These are phyloP conservation scores for Rhizomucor miehei DNA, from an alignment of 371 early-diverging fungal species.

Conservation along the genomic window DNA sequence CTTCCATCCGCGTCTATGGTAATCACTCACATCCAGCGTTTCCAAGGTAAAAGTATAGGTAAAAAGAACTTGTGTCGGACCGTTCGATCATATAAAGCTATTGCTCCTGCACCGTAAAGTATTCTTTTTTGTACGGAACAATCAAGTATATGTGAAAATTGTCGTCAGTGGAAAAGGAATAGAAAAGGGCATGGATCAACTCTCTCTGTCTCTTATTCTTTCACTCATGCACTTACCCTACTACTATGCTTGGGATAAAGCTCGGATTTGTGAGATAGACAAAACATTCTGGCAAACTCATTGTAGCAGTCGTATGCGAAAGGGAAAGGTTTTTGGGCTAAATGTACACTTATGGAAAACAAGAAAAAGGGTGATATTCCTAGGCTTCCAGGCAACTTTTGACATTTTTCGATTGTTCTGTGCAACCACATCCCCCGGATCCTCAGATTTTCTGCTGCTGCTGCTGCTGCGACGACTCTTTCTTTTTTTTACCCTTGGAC, in stretches of 20 bases:
- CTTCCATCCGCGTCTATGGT: neutral
- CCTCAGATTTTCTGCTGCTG: too few relatives aligned
- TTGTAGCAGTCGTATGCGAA: neutral
- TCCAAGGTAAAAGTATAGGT: constrained; percentile 12
- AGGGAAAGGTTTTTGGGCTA: too few relatives aligned
- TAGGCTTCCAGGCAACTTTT: neutral
- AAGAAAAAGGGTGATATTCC: neutral
- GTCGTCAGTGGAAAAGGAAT: too few relatives aligned
- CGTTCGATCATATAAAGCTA: constrained; percentile 6
- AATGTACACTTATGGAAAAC: too few relatives aligned
- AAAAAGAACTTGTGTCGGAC: constrained; percentile 13
- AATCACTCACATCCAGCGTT: constrained; percentile 4
- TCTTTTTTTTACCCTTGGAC: too few relatives aligned
- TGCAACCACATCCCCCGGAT: too few relatives aligned
- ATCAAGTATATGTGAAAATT: too few relatives aligned
- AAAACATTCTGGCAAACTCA: constrained; percentile 7
- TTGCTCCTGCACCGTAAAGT: constrained; percentile 7
- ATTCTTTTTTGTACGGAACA: constrained; percentile 1
- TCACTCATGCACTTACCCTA: constrained; percentile 1
- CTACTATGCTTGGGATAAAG: constrained; percentile 5
- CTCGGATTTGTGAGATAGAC: constrained; percentile 4
- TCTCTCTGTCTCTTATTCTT: too few relatives aligned
- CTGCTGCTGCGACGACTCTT: too few relatives aligned
- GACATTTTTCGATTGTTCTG: neutral
- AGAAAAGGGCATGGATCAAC: too few relatives aligned